Percentiles rank a stretch among this genome's conserved stretches.
Evolutionary conservation across 352 stramenopile species (phyloP).

Genomic region (Elongisporangium senticosum): DNA sequence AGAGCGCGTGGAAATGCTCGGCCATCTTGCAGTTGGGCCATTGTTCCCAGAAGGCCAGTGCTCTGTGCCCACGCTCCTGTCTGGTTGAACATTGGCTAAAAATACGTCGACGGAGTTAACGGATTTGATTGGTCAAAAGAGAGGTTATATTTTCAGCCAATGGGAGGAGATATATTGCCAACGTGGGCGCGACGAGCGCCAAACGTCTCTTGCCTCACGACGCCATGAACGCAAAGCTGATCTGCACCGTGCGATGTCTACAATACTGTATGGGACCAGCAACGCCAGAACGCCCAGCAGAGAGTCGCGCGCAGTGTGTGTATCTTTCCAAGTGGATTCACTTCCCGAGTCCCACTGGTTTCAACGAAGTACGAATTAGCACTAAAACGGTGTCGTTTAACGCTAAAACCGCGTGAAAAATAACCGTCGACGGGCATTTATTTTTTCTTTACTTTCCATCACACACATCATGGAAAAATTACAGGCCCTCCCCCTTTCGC

Average conservation of each 20-base stretch:
- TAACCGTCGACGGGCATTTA: not conserved
- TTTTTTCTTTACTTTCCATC: not conserved
- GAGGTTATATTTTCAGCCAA: not conserved
- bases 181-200: not conserved
- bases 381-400: not conserved
- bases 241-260: not conserved
- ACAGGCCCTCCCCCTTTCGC: not conserved
- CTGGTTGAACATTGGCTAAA: not conserved
- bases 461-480: not conserved
- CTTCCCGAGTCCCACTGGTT: not conserved
- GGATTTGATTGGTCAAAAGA: not conserved
- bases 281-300: not conserved
- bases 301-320: not conserved
- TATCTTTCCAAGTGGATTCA: not conserved
- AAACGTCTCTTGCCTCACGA: not conserved
- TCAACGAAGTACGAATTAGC: not conserved
- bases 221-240: not conserved
- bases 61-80: not conserved
- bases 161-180: not conserved
- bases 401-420: not conserved
- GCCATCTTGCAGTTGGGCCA: slow-evolving; percentile 19
- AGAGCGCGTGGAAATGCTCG: not conserved
- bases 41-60: not conserved
- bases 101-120: not conserved
- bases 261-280: not conserved